These are phyloP conservation scores for Trebouxia sp. DNA, from an alignment of 139 green algal genomes.

Conservation along the genomic window DNA sequence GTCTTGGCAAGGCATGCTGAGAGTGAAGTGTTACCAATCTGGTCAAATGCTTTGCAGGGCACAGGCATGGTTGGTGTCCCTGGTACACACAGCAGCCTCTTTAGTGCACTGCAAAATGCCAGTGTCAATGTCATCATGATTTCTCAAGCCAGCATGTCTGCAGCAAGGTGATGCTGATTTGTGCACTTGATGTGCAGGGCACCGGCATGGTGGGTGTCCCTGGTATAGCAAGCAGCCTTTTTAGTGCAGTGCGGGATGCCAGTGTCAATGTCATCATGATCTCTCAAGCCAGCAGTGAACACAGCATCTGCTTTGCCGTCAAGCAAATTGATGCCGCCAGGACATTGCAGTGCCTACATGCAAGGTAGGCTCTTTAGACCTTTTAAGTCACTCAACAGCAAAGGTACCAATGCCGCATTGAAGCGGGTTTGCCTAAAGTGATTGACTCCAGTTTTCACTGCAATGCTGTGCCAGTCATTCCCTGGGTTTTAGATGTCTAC, in stretches of 20 bases:
- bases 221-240: conserved; percentile 89
- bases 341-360: conserved; percentile 48
- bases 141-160: background rate
- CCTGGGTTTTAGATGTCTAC: no score
- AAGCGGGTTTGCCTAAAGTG: no score
- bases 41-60: conserved; percentile 50
- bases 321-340: conserved; percentile 53
- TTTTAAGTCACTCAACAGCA: no score
- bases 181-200: conserved; percentile 50
- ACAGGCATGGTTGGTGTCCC: conserved; percentile 98
- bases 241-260: conserved; percentile 83
- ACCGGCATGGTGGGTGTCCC: conserved; percentile 98
- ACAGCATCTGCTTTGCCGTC: conserved; percentile 98
- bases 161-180: background rate
- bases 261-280: conserved; percentile 99
- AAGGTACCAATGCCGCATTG: no score
- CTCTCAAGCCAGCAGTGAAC: conserved; percentile 91
- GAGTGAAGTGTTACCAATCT: no score
- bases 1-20: no score
- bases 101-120: conserved; percentile 83
- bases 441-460: no score
- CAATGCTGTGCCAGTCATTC: no score
- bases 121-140: conserved; percentile 94
- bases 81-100: conserved; percentile 89
- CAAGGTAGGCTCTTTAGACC: conserved; percentile 34